phyloP scores from a whole-genome alignment of 192 early-diverging fungal species.

The Backusella circina region DNA sequence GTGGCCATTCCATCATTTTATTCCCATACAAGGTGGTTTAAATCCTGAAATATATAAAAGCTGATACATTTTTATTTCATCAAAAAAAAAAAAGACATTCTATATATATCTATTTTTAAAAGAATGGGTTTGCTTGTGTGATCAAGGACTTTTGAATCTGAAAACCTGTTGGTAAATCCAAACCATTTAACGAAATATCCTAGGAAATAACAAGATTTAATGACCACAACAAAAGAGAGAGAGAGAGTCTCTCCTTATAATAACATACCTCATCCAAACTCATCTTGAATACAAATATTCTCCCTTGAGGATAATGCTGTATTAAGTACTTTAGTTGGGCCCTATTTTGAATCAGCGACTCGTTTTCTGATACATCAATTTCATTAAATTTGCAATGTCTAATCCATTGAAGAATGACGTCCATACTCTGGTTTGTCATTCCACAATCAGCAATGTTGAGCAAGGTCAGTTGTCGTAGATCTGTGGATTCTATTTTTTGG shows the following conservation, averaged over 20 bases:
- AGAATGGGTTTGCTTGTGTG: background rate
- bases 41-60: too few relatives aligned
- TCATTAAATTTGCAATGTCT: background rate
- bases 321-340: background rate
- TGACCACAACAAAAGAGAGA: too few relatives aligned
- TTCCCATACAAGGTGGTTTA: too few relatives aligned
- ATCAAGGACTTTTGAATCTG: background rate
- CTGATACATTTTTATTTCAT: too few relatives aligned
- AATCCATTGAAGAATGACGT: background rate
- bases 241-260: background rate
- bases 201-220: background rate
- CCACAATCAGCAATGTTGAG: background rate
- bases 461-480: background rate
- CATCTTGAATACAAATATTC: background rate
- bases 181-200: background rate
- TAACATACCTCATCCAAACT: background rate
- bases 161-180: background rate
- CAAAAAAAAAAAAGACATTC: too few relatives aligned
- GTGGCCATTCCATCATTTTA: too few relatives aligned
- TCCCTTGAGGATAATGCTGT: background rate
- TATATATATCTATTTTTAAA: background rate
- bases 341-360: background rate
- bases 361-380: background rate
- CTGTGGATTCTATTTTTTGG: background rate
- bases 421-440: background rate